These are phyloP conservation scores for Paratinospora sagittata DNA, from an alignment of 164 flowering plant genomes.

Conservation along the genomic window DNA sequence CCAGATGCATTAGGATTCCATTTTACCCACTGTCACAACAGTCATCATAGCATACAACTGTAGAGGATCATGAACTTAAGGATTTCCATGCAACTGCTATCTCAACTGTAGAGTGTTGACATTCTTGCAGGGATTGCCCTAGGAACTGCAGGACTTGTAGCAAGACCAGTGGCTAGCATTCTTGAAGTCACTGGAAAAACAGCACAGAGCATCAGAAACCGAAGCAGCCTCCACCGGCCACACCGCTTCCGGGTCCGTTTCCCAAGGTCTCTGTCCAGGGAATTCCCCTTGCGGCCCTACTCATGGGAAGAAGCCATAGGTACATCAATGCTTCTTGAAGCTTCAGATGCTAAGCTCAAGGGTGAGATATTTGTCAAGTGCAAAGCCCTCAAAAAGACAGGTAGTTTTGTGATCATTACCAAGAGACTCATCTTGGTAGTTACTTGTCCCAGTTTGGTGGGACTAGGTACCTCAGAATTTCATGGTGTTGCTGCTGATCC, in stretches of 20 bases:
- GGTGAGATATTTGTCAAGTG: constrained; percentile 59
- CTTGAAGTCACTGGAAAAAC: constrained; percentile 94
- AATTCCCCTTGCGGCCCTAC: constrained; percentile 64
- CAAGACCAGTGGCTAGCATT: constrained; percentile 91
- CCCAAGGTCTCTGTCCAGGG: constrained; percentile 70
- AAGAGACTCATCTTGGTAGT: constrained; percentile 52
- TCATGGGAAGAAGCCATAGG: constrained; percentile 98
- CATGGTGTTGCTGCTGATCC: constrained; percentile 57
- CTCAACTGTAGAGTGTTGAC: neutral
- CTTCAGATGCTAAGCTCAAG: constrained; percentile 42
- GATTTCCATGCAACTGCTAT: neutral
- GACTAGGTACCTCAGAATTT: constrained; percentile 57
- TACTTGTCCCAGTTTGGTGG: constrained; percentile 52
- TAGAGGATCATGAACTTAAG: neutral
- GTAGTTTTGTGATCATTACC: constrained; percentile 63
- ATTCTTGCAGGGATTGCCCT: constrained; percentile 65
- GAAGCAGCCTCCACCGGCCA: constrained; percentile 53
- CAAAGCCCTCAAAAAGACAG: constrained; percentile 62
- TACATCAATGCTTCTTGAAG: constrained; percentile 49
- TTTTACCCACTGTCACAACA: neutral
- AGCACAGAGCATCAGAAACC: constrained; percentile 91
- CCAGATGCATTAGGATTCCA: neutral
- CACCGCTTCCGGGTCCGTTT: constrained; percentile 59
- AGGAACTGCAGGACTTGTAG: constrained; percentile 87
- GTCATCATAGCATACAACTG: neutral